Conservation (phyloP, 1,139 yeast genomes). For the Sugiyamaella castrensis region DNA sequence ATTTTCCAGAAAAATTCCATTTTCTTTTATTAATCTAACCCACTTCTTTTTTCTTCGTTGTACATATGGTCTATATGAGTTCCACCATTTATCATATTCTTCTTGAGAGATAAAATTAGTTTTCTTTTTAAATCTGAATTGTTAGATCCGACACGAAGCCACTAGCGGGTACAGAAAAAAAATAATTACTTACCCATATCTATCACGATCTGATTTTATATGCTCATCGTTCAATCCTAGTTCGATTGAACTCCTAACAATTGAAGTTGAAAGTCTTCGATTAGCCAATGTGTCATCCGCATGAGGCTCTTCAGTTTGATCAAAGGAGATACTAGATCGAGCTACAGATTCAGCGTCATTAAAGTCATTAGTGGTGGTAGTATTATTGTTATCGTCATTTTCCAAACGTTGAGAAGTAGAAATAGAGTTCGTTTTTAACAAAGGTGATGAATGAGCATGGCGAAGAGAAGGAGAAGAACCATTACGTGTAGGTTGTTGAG, state of each 20-base stretch:
- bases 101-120: constrained; percentile 49
- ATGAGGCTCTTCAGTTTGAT: no score
- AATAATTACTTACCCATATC: constrained; percentile 54
- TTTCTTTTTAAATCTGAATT: constrained; percentile 54
- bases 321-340: no score
- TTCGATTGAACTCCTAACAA: constrained; percentile 17
- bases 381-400: background rate
- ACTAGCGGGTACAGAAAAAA: no score
- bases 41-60: constrained; percentile 70
- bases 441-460: constrained; percentile 5
- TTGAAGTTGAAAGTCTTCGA: constrained; percentile 3
- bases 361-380: constrained; percentile 1
- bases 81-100: constrained; percentile 76
- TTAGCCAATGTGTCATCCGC: no score
- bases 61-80: constrained; percentile 59
- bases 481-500: background rate
- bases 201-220: constrained; percentile 45
- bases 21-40: constrained; percentile 60
- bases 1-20: constrained; percentile 52
- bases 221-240: constrained; percentile 9
- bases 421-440: background rate
- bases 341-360: no score
- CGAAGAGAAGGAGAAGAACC: background rate
- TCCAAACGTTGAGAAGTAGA: background rate
- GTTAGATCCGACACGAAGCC: no score